A percentile compares a stretch with the other conserved stretches of the same genome.
phyloP scores from a whole-genome alignment of 768 basidiomycete genomes.

The Leccinum subgranulosum region DNA sequence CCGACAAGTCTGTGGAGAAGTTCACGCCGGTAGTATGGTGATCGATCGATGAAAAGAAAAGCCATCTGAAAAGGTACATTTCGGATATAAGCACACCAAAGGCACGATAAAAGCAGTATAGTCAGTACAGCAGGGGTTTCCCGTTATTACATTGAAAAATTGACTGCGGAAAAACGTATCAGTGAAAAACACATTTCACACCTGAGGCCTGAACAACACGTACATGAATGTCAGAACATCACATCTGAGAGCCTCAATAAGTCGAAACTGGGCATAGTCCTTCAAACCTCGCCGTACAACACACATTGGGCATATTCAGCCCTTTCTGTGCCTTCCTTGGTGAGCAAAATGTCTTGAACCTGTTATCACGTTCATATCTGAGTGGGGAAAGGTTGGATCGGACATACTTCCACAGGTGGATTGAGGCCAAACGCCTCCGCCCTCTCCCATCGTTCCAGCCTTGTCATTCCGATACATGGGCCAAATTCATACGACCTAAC shows the following conservation, averaged over 20 bases:
- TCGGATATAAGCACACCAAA: not conserved
- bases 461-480: constrained; percentile 74
- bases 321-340: constrained; percentile 58
- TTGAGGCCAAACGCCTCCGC: constrained; percentile 74
- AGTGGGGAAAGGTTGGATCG: too few relatives aligned
- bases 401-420: constrained; percentile 72
- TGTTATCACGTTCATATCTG: constrained; percentile 27
- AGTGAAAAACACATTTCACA: not conserved
- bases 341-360: constrained; percentile 77
- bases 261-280: not conserved
- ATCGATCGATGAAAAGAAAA: not conserved
- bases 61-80: not conserved
- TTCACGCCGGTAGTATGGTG: not conserved
- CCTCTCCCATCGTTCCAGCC: constrained; percentile 85
- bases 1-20: not conserved
- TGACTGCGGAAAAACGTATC: not conserved
- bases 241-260: not conserved
- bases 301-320: constrained; percentile 58
- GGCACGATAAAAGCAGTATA: not conserved
- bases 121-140: not conserved
- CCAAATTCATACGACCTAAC: constrained; percentile 74
- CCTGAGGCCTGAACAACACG: not conserved
- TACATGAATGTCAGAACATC: not conserved
- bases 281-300: constrained; percentile 45
- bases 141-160: not conserved